Evolutionary conservation across 2,329 filamentous ascomycete species (phyloP).

Genomic region (Aureobasidium sp.): DNA sequence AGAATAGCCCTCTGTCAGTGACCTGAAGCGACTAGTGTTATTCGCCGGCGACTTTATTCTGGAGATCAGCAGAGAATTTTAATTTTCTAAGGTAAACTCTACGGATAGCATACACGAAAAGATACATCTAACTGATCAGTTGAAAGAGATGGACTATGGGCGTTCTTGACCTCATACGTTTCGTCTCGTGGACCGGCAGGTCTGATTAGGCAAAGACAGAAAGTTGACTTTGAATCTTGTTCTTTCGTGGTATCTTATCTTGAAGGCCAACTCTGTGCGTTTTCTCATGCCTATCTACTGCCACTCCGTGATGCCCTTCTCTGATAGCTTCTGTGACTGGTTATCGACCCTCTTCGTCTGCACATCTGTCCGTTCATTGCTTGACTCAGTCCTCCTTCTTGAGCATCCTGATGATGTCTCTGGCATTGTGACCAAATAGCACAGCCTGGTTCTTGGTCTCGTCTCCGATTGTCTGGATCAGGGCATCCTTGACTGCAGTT

Average conservation of each 20-base stretch:
- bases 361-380: background rate
- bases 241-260: background rate
- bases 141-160: background rate
- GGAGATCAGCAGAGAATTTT: too few species aligned
- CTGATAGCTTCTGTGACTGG: background rate
- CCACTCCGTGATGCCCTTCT: background rate
- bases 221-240: background rate
- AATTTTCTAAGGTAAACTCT: too few species aligned
- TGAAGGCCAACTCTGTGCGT: background rate
- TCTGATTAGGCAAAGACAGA: background rate
- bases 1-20: too few species aligned
- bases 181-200: background rate
- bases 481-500: background rate
- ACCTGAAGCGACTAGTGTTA: background rate
- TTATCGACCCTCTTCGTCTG: background rate
- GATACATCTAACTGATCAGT: background rate
- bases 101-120: background rate
- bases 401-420: background rate
- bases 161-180: background rate
- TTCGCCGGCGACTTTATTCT: background rate
- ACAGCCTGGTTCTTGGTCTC: background rate
- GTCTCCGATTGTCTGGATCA: background rate
- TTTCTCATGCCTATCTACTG: background rate
- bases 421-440: background rate
- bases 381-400: background rate